Evolutionary conservation across 2,329 filamentous ascomycete species (phyloP).

Genomic region (Alternaria longipes): DNA sequence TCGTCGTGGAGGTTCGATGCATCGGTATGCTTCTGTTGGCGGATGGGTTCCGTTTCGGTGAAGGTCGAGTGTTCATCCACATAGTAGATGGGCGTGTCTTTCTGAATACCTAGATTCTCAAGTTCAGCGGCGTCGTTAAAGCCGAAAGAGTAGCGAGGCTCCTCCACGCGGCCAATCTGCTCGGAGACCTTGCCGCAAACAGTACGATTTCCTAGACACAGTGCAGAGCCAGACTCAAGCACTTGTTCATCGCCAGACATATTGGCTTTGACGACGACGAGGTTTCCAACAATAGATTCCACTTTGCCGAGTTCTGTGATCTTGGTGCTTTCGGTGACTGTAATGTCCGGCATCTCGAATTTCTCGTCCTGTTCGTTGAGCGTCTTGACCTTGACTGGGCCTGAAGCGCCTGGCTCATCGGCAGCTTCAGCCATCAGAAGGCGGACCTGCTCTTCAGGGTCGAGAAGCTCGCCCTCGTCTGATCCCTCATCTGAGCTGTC

Average conservation of each 20-base stretch:
- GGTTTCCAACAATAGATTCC: conserved; percentile 79
- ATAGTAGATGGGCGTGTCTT: conserved; percentile 79
- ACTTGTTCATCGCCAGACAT: conserved; percentile 84
- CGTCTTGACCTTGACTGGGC: conserved; percentile 71
- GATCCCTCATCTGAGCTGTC: conserved; percentile 64
- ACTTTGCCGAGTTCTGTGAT: conserved; percentile 79
- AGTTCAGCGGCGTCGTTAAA: conserved; percentile 77
- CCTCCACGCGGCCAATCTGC: conserved; percentile 83
- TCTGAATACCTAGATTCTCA: conserved; percentile 69
- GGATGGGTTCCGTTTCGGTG: conserved; percentile 86
- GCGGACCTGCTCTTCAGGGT: conserved; percentile 82
- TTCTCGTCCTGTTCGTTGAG: conserved; percentile 76
- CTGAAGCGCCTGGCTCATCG: conserved; percentile 78
- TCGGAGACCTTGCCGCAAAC: conserved; percentile 86
- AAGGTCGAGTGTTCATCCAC: conserved; percentile 79
- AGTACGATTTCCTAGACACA: conserved; percentile 78
- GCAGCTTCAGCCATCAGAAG: conserved; percentile 86
- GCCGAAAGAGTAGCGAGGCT: conserved; percentile 84
- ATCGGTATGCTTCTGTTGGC: conserved; percentile 84
- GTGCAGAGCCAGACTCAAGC: conserved; percentile 81
- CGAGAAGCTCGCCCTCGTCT: conserved; percentile 72
- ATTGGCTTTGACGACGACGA: conserved; percentile 79
- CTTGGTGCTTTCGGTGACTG: conserved; percentile 78
- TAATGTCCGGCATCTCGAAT: conserved; percentile 74
- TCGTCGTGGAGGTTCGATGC: conserved; percentile 96